Percentiles rank a stretch among this genome's conserved stretches.
Evolutionary conservation across 2,329 filamentous ascomycete genomes (phyloP).

Genomic region (Chrysoporthe deuterocubensis): DNA sequence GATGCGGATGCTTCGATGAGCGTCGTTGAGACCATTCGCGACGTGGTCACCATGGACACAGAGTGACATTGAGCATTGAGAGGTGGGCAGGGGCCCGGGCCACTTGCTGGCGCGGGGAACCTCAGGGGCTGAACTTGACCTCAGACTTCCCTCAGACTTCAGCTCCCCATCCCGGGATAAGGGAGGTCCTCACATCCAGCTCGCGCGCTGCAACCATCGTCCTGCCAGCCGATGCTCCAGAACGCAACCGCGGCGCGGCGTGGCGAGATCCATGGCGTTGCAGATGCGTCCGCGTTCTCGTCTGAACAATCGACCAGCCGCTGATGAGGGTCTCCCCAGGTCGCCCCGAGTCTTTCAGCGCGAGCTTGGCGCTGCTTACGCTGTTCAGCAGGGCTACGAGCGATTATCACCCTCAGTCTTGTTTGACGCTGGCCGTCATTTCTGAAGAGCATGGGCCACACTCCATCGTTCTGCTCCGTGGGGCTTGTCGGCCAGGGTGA

Average conservation of each 20-base stretch:
- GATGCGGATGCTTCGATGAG: neutral
- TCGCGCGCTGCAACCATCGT: neutral
- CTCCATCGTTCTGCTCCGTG: neutral
- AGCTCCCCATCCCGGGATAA: neutral
- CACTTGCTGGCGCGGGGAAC: no score
- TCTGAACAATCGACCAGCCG: neutral
- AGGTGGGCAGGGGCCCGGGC: no score
- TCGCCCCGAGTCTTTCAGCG: neutral
- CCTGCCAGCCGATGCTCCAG: neutral
- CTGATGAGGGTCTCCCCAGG: neutral
- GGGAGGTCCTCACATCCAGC: neutral
- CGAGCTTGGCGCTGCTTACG: neutral
- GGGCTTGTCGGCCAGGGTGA: no score
- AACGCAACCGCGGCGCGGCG: neutral
- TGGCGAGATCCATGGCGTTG: neutral
- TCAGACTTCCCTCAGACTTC: neutral
- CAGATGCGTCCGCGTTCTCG: conserved; percentile 1
- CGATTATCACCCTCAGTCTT: neutral
- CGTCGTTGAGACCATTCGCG: neutral
- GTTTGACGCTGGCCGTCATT: neutral
- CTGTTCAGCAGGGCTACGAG: neutral
- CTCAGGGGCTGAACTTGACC: no score
- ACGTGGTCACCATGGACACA: neutral
- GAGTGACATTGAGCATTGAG: neutral
- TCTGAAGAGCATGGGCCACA: neutral